Evolutionary conservation across 2,329 filamentous ascomycete genomes (phyloP).

Genomic region (Herpotrichia juniperi): DNA sequence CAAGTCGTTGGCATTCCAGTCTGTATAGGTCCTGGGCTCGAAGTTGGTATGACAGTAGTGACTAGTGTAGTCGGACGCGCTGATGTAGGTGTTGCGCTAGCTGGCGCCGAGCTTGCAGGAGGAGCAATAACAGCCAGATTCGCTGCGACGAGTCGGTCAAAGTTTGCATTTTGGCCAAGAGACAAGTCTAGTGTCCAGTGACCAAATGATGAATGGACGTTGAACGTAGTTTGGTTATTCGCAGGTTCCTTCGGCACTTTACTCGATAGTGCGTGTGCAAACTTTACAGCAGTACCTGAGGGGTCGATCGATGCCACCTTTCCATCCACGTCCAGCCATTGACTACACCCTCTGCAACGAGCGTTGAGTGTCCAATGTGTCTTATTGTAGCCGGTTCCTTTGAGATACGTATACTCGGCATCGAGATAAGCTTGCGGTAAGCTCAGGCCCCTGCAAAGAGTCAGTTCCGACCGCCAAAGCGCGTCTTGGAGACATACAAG

Average conservation of each 20-base stretch:
- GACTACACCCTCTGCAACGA: slow-evolving; percentile 36
- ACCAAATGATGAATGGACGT: slow-evolving; percentile 34
- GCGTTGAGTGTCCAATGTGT: slow-evolving; percentile 42
- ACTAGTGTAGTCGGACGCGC: slow-evolving; percentile 20
- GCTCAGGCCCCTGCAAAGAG: slow-evolving; percentile 27
- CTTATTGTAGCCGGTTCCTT: slow-evolving; percentile 36
- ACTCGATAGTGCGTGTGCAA: slow-evolving; percentile 31
- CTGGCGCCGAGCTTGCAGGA: slow-evolving; percentile 13
- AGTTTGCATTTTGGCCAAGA: slow-evolving; percentile 29
- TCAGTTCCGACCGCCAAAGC: slow-evolving; percentile 10
- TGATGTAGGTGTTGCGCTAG: slow-evolving; percentile 13
- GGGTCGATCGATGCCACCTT: slow-evolving; percentile 25
- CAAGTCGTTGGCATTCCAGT: slow-evolving; percentile 28
- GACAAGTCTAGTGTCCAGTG: slow-evolving; percentile 33
- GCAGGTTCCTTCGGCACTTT: slow-evolving; percentile 28
- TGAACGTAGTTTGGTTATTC: slow-evolving; percentile 38
- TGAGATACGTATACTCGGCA: slow-evolving; percentile 36
- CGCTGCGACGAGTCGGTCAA: slow-evolving; percentile 29
- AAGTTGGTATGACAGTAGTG: slow-evolving; percentile 14
- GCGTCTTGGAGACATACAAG: slow-evolving; percentile 44
- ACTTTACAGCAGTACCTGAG: slow-evolving; percentile 22
- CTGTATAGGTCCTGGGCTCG: slow-evolving; percentile 18
- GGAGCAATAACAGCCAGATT: slow-evolving; percentile 25
- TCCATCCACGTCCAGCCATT: slow-evolving; percentile 35
- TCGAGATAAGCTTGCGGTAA: slow-evolving; percentile 32